phyloP scores from a whole-genome alignment of 345 rosid species.

The Dipteronia dyeriana region DNA sequence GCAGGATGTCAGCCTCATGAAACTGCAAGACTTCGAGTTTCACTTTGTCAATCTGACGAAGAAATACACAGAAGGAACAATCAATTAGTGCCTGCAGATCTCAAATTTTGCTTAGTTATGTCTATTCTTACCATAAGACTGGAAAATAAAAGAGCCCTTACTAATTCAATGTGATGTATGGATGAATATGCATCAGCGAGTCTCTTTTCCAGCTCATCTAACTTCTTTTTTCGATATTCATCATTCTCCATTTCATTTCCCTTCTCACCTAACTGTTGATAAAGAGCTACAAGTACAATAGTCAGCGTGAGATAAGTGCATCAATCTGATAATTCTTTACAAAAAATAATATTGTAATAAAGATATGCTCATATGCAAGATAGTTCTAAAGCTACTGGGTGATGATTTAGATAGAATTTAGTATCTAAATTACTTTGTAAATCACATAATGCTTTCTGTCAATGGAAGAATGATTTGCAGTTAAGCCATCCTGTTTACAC shows the following conservation, averaged over 20 bases:
- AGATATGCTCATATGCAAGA: background rate
- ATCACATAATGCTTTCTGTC: background rate
- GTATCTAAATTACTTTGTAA: background rate
- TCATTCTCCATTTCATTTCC: slow-evolving; percentile 95
- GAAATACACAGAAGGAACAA: slow-evolving; percentile 17
- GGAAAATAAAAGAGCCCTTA: slow-evolving; percentile 23
- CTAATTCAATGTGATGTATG: slow-evolving; percentile 83
- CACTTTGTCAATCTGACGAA: slow-evolving; percentile 62
- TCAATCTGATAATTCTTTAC: background rate
- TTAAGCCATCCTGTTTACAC: background rate
- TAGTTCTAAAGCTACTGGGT: background rate
- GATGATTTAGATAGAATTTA: background rate
- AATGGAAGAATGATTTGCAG: background rate
- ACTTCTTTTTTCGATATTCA: slow-evolving; percentile 68
- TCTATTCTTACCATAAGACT: background rate
- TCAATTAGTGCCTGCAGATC: background rate
- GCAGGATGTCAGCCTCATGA: slow-evolving; percentile 47
- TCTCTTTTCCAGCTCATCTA: slow-evolving; percentile 75
- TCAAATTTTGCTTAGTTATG: slow-evolving; percentile 3
- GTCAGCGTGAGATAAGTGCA: slow-evolving; percentile 1
- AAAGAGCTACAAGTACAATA: slow-evolving; percentile 51
- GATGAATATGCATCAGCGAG: slow-evolving; percentile 92
- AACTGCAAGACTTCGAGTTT: slow-evolving; percentile 53
- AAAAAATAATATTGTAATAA: background rate
- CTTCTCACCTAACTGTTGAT: slow-evolving; percentile 70